phyloP scores from a whole-genome alignment of 2,329 filamentous ascomycete genomes.

The Monosporascus sp. region DNA sequence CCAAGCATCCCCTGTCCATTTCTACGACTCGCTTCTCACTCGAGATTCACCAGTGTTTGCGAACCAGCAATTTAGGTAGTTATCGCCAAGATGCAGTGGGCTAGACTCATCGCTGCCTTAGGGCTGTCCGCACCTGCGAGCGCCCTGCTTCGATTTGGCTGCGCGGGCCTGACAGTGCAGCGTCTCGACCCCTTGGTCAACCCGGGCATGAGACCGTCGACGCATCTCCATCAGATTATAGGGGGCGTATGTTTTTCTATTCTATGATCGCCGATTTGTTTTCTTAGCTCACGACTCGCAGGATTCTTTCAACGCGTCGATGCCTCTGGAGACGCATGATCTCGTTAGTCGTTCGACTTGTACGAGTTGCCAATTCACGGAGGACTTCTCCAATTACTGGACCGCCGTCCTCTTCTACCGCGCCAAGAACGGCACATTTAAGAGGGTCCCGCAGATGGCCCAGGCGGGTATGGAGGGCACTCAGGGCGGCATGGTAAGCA shows the following conservation, averaged over 20 bases:
- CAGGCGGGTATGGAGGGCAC: constrained; percentile 46
- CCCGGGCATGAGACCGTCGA: constrained; percentile 41
- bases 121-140: constrained; percentile 22
- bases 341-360: constrained; percentile 31
- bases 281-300: constrained; percentile 9
- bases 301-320: constrained; percentile 38
- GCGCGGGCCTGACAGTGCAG: constrained; percentile 46
- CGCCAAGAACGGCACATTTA: constrained; percentile 25
- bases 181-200: constrained; percentile 30
- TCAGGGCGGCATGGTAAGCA: constrained; percentile 33
- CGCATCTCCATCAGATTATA: constrained; percentile 52
- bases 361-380: constrained; percentile 33
- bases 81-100: constrained; percentile 19
- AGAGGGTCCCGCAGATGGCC: constrained; percentile 36
- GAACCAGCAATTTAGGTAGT: neutral
- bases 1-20: constrained; percentile 6
- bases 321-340: constrained; percentile 29
- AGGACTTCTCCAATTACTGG: constrained; percentile 29
- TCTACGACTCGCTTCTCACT: neutral
- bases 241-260: constrained; percentile 33
- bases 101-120: constrained; percentile 14
- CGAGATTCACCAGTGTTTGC: neutral
- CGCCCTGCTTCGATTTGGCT: constrained; percentile 33
- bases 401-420: constrained; percentile 28
- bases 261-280: neutral